Conservation (phyloP, 192 early-diverging fungal species). For the Ramicandelaber brevisporus region DNA sequence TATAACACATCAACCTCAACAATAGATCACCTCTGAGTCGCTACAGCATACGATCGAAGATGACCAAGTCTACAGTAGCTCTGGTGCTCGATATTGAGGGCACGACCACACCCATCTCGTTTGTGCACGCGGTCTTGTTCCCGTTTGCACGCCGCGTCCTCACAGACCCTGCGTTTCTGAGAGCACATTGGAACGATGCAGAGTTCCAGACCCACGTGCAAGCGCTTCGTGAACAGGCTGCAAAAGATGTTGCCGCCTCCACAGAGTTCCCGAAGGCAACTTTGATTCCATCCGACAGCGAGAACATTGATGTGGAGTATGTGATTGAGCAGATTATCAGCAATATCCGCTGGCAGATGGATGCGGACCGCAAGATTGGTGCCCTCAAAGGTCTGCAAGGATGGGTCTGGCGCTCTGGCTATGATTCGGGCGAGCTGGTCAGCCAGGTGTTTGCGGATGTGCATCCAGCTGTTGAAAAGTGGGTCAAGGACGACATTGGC, state of each 20-base stretch:
- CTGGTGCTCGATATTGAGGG: constrained; percentile 80
- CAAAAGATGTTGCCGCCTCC: constrained; percentile 5
- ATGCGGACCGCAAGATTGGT: constrained; percentile 64
- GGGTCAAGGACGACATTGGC: constrained; percentile 27
- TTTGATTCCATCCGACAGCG: constrained; percentile 4
- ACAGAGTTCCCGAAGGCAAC: constrained; percentile 2
- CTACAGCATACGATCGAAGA: no score
- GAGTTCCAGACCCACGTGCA: constrained; percentile 16
- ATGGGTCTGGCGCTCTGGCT: constrained; percentile 87
- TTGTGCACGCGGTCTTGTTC: constrained; percentile 85
- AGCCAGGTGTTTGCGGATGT: constrained; percentile 76
- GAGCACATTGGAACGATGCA: constrained; percentile 17
- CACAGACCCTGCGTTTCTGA: constrained; percentile 40
- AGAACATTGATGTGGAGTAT: background rate
- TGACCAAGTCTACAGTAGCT: no score
- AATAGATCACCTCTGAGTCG: no score
- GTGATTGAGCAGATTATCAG: constrained; percentile 12
- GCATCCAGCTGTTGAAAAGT: constrained; percentile 39
- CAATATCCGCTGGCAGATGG: constrained; percentile 70
- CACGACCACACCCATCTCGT: constrained; percentile 88
- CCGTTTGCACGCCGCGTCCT: constrained; percentile 51
- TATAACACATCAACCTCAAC: no score
- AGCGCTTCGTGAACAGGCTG: constrained; percentile 23
- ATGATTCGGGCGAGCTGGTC: constrained; percentile 39
- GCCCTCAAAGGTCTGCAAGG: constrained; percentile 79